Evolutionary conservation across 768 basidiomycete species (phyloP).

Genomic region (Zangia roseola): DNA sequence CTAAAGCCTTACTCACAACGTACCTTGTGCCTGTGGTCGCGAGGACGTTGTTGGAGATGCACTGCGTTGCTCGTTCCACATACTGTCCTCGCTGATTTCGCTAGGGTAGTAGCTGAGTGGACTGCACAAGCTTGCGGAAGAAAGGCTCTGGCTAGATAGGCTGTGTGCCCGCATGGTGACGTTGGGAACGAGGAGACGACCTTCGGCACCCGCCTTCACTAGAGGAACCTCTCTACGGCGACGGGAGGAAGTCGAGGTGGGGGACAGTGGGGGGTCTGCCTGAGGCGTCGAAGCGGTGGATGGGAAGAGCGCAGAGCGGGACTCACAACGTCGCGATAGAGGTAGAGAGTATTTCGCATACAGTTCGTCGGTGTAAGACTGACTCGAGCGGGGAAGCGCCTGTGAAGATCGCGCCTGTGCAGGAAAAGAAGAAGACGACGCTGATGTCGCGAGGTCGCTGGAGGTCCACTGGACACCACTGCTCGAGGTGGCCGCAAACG

Average conservation of each 20-base stretch:
- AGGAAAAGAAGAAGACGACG: slow-evolving; percentile 26
- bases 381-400: slow-evolving; percentile 28
- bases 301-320: slow-evolving; percentile 41
- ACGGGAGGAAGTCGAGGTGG: slow-evolving; percentile 33
- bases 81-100: slow-evolving; percentile 37
- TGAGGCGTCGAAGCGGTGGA: slow-evolving; percentile 35
- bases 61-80: slow-evolving; percentile 28
- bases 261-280: slow-evolving; percentile 36
- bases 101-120: slow-evolving; percentile 42
- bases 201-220: slow-evolving; percentile 59
- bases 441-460: slow-evolving; percentile 25
- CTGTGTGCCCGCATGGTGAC: slow-evolving; percentile 35
- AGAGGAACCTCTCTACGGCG: slow-evolving; percentile 52
- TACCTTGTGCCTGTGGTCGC: slow-evolving; percentile 55
- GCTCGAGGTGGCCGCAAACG: slow-evolving; percentile 53
- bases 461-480: slow-evolving; percentile 50
- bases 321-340: slow-evolving; percentile 55
- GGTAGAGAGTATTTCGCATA: slow-evolving; percentile 56
- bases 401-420: slow-evolving; percentile 22
- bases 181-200: slow-evolving; percentile 58
- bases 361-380: slow-evolving; percentile 44
- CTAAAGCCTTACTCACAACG: slow-evolving; percentile 18
- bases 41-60: slow-evolving; percentile 22
- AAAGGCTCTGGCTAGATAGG: slow-evolving; percentile 34
- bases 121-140: slow-evolving; percentile 32